These are phyloP conservation scores for Magnusiomyces suaveolens DNA, from an alignment of 1,139 yeast genomes.

Conservation along the genomic window DNA sequence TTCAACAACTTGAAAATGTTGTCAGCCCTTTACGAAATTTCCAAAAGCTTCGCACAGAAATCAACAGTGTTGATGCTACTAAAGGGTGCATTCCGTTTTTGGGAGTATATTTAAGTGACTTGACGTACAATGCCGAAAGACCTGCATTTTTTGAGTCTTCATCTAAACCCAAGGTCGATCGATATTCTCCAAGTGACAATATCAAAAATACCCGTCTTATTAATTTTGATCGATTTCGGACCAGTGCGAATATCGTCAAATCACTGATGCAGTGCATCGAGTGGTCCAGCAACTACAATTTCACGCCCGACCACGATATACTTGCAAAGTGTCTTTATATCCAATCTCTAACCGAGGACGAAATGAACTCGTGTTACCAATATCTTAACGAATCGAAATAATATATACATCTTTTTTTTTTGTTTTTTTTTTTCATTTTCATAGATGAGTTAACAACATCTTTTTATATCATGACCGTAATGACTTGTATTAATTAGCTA, in stretches of 20 bases:
- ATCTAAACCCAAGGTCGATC: constrained; percentile 30
- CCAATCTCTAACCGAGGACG: constrained; percentile 65
- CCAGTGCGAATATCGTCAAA: constrained; percentile 69
- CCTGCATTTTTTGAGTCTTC: constrained; percentile 18
- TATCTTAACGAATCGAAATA: constrained; percentile 9
- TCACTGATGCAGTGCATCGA: constrained; percentile 74
- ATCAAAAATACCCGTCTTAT: constrained; percentile 49
- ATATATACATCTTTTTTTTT: no score
- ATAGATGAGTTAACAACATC: not conserved
- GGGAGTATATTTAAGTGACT: constrained; percentile 75
- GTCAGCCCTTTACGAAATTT: constrained; percentile 61
- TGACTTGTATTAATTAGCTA: no score
- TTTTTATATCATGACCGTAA: not conserved
- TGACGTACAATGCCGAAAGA: constrained; percentile 70
- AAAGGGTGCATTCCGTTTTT: constrained; percentile 85
- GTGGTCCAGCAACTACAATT: constrained; percentile 61
- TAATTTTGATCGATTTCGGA: constrained; percentile 70
- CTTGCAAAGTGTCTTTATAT: constrained; percentile 77
- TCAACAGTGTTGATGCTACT: constrained; percentile 49
- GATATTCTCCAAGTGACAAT: constrained; percentile 10
- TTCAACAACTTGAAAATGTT: constrained; percentile 38
- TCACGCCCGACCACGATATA: constrained; percentile 46
- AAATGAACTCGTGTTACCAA: constrained; percentile 44
- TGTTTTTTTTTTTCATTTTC: not conserved
- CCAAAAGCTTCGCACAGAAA: constrained; percentile 50